Percentiles rank a stretch among this genome's conserved stretches.
phyloP scores from a whole-genome alignment of 352 stramenopile genomes.

The Blastocystis sp. region DNA sequence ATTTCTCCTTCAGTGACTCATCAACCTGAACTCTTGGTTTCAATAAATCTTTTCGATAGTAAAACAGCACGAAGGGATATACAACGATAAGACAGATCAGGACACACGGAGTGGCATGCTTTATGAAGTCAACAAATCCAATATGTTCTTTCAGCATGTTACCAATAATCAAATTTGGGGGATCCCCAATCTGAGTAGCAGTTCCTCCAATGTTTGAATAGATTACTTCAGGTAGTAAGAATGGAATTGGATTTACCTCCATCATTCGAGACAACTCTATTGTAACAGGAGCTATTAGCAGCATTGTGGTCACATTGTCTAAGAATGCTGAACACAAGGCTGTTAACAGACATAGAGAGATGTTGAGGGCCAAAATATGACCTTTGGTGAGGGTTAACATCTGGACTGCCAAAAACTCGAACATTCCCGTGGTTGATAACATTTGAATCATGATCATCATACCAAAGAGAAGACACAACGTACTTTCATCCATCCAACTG shows the following conservation, averaged over 20 bases:
- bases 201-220: slow-evolving; percentile 68
- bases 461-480: slow-evolving; percentile 69
- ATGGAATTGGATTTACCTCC: slow-evolving; percentile 68
- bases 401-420: slow-evolving; percentile 68
- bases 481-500: slow-evolving; percentile 65
- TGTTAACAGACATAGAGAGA: slow-evolving; percentile 67
- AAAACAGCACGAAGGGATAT: slow-evolving; percentile 58
- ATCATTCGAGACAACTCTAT: slow-evolving; percentile 70
- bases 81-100: slow-evolving; percentile 66
- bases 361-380: slow-evolving; percentile 61
- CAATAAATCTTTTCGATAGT: slow-evolving; percentile 66
- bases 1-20: slow-evolving; percentile 56
- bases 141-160: slow-evolving; percentile 68
- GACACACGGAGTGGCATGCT: slow-evolving; percentile 67
- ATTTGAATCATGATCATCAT: slow-evolving; percentile 71
- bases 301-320: slow-evolving; percentile 71
- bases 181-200: slow-evolving; percentile 69
- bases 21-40: slow-evolving; percentile 34
- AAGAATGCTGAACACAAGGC: slow-evolving; percentile 68
- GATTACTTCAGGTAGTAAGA: slow-evolving; percentile 69
- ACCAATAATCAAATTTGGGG: slow-evolving; percentile 72
- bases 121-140: slow-evolving; percentile 71
- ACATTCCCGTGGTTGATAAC: slow-evolving; percentile 69
- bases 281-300: slow-evolving; percentile 69
- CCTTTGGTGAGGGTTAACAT: slow-evolving; percentile 66